Base-by-base conservation (phyloP, 805 yeast genomes). In the Grigorovia humatica region DNA sequence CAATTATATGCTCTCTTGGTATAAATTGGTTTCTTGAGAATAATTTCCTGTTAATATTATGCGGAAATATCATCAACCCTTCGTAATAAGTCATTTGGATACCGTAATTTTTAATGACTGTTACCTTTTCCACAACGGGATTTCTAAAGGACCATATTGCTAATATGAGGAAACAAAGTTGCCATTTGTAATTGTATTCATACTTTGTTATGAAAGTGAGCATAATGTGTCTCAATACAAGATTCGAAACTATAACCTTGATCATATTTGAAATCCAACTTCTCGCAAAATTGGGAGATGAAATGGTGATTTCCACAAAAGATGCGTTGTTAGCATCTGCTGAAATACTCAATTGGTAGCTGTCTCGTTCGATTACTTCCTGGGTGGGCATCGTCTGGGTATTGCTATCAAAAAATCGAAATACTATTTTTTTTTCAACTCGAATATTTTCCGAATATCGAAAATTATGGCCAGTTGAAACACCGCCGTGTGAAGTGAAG, bases 1-100 rank as follows among this genome's bases (percentile, higher is more conserved):
- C 91, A 4, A 77, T 74, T 49, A 86, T 74, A 46, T 71, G 71
- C 46, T 75, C 77, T 42, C 73, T 66, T 0, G 89, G 83, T 11
- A 83, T 74, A 62, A 86, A 83, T 29, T 68, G 53, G 15, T 49
- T 47, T 20, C 51, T 47, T 18, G 41, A 47, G 6, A 60, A 51
- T 30, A 57, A 46, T 4, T 44, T 42, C 2, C 49, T 19, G 45
- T 63, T 62, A 44, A 55, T 30, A 1, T n/a, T 6, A 2, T 43
- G 44, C 2, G 70, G 66, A 7, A 64, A 52, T 17, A 65, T 17
- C n/a, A 58, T 53, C 4, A 56, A 46, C 5, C 70, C 70, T 17
- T 48, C 48, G 29, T 48, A 44, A 12, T 53, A 54, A 1, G 59
- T 50, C 1, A 61, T 50, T 50, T 65, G 64, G 9, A 66, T 51